Percentiles rank a stretch among this genome's conserved stretches.
These are phyloP conservation scores for Aureobasidium sp. DNA, from an alignment of 2,329 filamentous ascomycete species.

Conservation along the genomic window DNA sequence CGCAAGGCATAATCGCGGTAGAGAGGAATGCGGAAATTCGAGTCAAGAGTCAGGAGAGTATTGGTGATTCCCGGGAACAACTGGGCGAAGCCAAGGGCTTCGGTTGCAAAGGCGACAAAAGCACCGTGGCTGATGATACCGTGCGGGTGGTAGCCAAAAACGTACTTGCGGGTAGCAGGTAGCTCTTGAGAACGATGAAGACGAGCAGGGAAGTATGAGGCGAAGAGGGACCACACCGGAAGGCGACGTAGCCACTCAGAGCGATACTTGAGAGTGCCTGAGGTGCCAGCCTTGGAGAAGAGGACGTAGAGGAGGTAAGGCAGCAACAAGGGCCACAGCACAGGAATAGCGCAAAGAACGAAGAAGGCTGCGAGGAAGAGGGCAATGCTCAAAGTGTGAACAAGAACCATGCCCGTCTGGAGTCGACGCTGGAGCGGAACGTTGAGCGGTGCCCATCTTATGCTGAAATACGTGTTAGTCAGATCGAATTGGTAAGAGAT, in stretches of 20 bases:
- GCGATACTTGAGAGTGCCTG: conserved; percentile 67
- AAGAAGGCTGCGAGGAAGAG: conserved; percentile 69
- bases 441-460: conserved; percentile 82
- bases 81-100: conserved; percentile 76
- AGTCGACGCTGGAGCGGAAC: conserved; percentile 49
- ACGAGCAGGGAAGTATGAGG: conserved; percentile 85
- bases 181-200: conserved; percentile 80
- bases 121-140: conserved; percentile 97
- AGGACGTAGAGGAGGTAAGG: conserved; percentile 80
- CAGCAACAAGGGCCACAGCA: conserved; percentile 75
- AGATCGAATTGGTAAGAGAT: conserved; percentile 5
- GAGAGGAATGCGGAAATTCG: conserved; percentile 88
- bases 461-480: conserved; percentile 33
- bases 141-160: conserved; percentile 95
- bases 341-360: conserved; percentile 79
- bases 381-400: conserved; percentile 44
- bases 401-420: conserved; percentile 43
- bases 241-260: conserved; percentile 67
- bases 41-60: conserved; percentile 85
- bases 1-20: conserved; percentile 92
- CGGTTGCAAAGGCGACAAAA: conserved; percentile 83
- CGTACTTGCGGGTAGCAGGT: conserved; percentile 78
- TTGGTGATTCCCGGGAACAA: conserved; percentile 95
- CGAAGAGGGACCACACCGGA: conserved; percentile 80
- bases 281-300: conserved; percentile 68